Percentiles rank a stretch among this genome's conserved stretches.
These are phyloP conservation scores for Colletotrichum tofieldiae DNA, from an alignment of 2,329 filamentous ascomycete species.

Conservation along the genomic window DNA sequence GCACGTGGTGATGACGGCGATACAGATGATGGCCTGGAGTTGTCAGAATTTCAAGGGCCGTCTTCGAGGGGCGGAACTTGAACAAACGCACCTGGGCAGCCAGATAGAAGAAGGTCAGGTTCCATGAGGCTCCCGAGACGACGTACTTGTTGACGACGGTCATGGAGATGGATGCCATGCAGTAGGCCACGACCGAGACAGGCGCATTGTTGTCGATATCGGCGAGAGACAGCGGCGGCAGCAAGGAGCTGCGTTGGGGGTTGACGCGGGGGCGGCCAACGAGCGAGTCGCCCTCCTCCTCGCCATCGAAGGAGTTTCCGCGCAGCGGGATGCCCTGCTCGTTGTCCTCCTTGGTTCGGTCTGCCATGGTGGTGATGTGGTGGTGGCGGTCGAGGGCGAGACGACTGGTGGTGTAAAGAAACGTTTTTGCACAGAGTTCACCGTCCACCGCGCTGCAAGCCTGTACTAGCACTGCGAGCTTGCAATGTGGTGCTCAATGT, in stretches of 20 bases:
- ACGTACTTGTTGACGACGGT: constrained; percentile 99
- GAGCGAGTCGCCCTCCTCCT: constrained; percentile 1
- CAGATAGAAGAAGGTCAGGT: constrained; percentile 96
- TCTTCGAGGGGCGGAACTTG: background rate
- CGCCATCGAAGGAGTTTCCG: background rate
- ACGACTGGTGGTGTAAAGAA: background rate
- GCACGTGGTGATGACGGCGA: constrained; percentile 84
- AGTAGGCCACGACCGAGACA: constrained; percentile 90
- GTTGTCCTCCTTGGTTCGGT: background rate
- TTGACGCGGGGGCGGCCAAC: background rate
- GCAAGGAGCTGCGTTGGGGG: background rate
- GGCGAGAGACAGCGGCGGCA: constrained; percentile 4
- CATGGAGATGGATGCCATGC: constrained; percentile 97
- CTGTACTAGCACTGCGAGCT: background rate
- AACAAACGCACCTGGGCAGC: constrained; percentile 84
- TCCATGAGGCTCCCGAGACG: constrained; percentile 90
- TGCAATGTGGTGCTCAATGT: background rate
- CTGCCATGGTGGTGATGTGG: background rate
- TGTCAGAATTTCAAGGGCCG: constrained; percentile 15
- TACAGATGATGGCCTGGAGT: constrained; percentile 86
- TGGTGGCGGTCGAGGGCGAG: background rate
- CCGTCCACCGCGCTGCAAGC: background rate
- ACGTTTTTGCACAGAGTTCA: background rate
- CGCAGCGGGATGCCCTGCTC: constrained; percentile 1
- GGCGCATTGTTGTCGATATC: constrained; percentile 81